Percentiles rank a stretch among this genome's conserved stretches.
Conservation (phyloP, 148 eudicot species). For the Fagopyrum homotropicum region DNA sequence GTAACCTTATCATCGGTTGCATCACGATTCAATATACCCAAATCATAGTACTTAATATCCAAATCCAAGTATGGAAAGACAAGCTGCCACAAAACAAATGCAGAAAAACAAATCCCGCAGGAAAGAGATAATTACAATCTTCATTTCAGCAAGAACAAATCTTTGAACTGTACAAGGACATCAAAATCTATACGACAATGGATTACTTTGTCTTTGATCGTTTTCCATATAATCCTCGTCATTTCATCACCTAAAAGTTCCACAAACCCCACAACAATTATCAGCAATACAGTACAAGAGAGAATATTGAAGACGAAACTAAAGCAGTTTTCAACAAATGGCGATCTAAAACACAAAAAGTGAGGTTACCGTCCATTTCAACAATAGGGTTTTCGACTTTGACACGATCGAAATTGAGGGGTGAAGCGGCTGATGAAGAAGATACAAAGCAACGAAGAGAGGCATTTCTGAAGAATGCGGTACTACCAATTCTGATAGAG, state of each 20-base stretch:
- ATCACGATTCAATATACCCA: slow-evolving; percentile 67
- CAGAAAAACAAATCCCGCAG: neutral
- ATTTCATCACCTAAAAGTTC: slow-evolving; percentile 55
- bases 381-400: slow-evolving; percentile 54
- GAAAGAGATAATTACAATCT: neutral
- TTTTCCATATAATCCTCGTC: slow-evolving; percentile 61
- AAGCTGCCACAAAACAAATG: slow-evolving; percentile 35
- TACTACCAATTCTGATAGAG: slow-evolving; percentile 10
- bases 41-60: slow-evolving; percentile 64
- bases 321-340: neutral
- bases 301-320: slow-evolving; percentile 1
- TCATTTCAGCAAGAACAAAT: slow-evolving; percentile 8
- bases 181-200: neutral
- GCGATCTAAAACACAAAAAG: neutral
- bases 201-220: slow-evolving; percentile 58
- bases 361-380: slow-evolving; percentile 60
- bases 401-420: slow-evolving; percentile 27
- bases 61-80: slow-evolving; percentile 57
- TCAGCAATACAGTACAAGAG: neutral
- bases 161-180: neutral
- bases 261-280: slow-evolving; percentile 1
- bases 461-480: slow-evolving; percentile 20
- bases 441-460: slow-evolving; percentile 49
- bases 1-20: slow-evolving; percentile 63
- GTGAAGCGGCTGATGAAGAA: slow-evolving; percentile 23